A percentile compares a stretch with the other conserved stretches of the same genome.
Conservation (phyloP, 495 filamentous ascomycete species). For the Echria macrotheca region DNA sequence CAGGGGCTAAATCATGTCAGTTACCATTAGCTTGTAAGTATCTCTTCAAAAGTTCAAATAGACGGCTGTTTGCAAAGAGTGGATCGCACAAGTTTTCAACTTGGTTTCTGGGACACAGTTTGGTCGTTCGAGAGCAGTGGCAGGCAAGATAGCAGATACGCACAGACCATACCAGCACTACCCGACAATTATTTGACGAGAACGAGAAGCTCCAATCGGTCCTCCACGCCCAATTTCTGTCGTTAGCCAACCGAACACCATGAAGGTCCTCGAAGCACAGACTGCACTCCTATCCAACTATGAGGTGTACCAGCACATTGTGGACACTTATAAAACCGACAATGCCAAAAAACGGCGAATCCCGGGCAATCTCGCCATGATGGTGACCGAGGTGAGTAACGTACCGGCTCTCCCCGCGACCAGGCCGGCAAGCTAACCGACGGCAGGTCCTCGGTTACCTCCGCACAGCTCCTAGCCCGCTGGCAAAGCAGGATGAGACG, state of each 20-base stretch:
- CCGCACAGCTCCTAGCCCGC: conserved; percentile 32
- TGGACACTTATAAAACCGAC: conserved; percentile 34
- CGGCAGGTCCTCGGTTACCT: conserved; percentile 36
- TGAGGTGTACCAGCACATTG: conserved; percentile 44
- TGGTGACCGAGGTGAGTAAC: conserved; percentile 22
- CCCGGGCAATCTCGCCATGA: conserved; percentile 34
- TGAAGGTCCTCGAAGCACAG: conserved; percentile 48
- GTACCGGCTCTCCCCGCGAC: not conserved
- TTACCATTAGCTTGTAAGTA: too few relatives aligned
- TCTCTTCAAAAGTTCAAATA: too few relatives aligned
- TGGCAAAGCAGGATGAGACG: conserved; percentile 39
- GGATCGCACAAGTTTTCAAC: too few relatives aligned
- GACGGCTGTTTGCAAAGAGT: too few relatives aligned
- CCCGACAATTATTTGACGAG: too few relatives aligned
- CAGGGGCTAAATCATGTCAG: too few relatives aligned
- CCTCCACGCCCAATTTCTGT: not conserved
- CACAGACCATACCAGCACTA: too few relatives aligned
- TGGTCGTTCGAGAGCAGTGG: too few relatives aligned
- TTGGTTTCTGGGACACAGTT: too few relatives aligned
- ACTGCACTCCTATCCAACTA: conserved; percentile 42
- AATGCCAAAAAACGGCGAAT: conserved; percentile 34
- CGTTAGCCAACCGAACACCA: conserved; percentile 13
- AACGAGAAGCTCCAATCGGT: too few relatives aligned
- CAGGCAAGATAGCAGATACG: too few relatives aligned
- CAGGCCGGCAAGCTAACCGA: not conserved